Evolutionary conservation across 306 rosid species (phyloP).

Genomic region (Lablab purpureus): DNA sequence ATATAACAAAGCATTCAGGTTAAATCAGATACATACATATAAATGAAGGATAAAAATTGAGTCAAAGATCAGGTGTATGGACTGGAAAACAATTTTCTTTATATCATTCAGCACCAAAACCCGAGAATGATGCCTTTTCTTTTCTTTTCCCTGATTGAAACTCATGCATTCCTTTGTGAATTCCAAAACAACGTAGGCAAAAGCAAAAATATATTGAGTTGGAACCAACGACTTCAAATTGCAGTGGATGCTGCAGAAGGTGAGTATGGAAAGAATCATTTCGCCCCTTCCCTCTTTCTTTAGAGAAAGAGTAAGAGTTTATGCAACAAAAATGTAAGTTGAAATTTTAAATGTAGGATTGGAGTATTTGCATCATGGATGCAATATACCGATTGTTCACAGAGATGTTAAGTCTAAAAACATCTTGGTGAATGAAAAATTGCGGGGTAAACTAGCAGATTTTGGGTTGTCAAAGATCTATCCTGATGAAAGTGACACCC

Average conservation of each 20-base stretch:
- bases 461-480: slow-evolving; percentile 70
- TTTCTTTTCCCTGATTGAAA: not conserved
- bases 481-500: slow-evolving; percentile 52
- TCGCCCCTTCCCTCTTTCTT: not conserved
- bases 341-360: slow-evolving; percentile 51
- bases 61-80: not conserved
- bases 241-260: slow-evolving; percentile 73
- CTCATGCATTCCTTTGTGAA: not conserved
- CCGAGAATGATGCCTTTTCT: not conserved
- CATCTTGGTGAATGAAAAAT: slow-evolving; percentile 59
- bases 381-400: slow-evolving; percentile 69
- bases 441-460: slow-evolving; percentile 65
- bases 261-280: slow-evolving; percentile 30
- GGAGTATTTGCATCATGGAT: slow-evolving; percentile 68
- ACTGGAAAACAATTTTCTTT: not conserved
- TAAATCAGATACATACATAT: not conserved
- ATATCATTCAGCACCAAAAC: not conserved
- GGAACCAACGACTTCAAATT: slow-evolving; percentile 65
- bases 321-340: slow-evolving; percentile 26
- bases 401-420: slow-evolving; percentile 73
- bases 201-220: slow-evolving; percentile 50
- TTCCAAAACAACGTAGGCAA: slow-evolving; percentile 49
- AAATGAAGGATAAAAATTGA: slow-evolving; percentile 14
- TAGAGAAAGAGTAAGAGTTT: not conserved
- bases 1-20: not conserved